Evolutionary conservation across 2,329 filamentous ascomycete genomes (phyloP).

Genomic region (Venturia carpophila): DNA sequence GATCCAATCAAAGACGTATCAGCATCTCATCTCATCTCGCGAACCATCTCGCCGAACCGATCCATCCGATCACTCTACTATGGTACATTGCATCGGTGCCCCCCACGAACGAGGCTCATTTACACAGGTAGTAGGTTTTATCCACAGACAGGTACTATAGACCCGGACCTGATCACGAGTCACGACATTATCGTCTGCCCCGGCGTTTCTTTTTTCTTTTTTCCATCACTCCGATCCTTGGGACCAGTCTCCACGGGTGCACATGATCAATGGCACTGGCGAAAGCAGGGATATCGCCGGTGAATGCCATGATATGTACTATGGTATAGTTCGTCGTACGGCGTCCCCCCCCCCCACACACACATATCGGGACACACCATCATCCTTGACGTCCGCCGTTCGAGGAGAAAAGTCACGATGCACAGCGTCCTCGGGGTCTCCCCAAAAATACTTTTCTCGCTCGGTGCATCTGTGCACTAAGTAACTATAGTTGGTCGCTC

Average conservation of each 20-base stretch:
- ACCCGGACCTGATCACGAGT: no score
- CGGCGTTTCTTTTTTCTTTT: background rate
- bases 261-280: background rate
- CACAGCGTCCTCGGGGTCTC: background rate
- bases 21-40: background rate
- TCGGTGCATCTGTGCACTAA: background rate
- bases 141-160: no score
- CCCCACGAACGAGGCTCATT: background rate
- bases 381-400: background rate
- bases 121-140: no score
- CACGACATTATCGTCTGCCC: background rate
- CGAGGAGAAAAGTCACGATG: background rate
- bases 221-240: background rate
- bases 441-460: background rate
- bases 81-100: background rate
- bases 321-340: conserved; percentile 1
- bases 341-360: no score
- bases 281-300: background rate
- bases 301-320: no score
- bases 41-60: background rate
- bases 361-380: background rate
- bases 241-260: background rate
- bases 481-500: background rate
- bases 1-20: background rate
- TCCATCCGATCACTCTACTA: no score